A percentile compares a stretch with the other conserved stretches of the same genome.
phyloP scores from a whole-genome alignment of 202 grass and related monocot species.

The Carex arenaria region DNA sequence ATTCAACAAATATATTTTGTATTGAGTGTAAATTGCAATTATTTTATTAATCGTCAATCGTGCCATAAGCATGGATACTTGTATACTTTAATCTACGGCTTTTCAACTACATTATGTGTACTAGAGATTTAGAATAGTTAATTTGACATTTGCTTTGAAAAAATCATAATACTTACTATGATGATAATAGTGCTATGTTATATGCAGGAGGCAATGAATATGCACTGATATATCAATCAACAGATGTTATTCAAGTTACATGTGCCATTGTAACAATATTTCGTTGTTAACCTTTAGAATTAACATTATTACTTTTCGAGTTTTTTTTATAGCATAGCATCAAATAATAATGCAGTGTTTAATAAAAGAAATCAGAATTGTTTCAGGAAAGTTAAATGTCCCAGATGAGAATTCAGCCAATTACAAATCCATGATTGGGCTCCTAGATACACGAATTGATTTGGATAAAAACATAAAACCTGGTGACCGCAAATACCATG shows the following conservation, averaged over 20 bases:
- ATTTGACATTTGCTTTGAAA: not conserved
- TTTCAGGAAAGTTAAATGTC: conserved; percentile 21
- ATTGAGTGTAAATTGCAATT: not conserved
- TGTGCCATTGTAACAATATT: not conserved
- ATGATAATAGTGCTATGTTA: not conserved
- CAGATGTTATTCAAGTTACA: not conserved
- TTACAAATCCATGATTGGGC: conserved; percentile 23
- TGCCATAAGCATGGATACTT: not conserved
- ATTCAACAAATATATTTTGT: not conserved
- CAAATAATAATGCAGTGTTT: not conserved
- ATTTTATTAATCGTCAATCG: conserved; percentile 10
- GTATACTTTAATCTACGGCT: not conserved
- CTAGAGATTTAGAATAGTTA: not conserved
- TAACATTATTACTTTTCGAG: not conserved
- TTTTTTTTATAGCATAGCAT: not conserved
- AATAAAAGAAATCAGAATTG: not conserved
- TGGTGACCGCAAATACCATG: conserved; percentile 17
- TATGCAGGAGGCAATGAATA: not conserved
- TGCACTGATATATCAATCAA: not conserved
- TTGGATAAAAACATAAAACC: conserved; percentile 33
- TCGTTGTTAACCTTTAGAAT: not conserved
- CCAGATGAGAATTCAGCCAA: conserved; percentile 15
- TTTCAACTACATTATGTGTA: not conserved
- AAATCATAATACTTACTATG: not conserved
- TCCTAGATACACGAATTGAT: conserved; percentile 22